Evolutionary conservation across 169 alveolate species (phyloP).

Genomic region (Cryptosporidium sp.): DNA sequence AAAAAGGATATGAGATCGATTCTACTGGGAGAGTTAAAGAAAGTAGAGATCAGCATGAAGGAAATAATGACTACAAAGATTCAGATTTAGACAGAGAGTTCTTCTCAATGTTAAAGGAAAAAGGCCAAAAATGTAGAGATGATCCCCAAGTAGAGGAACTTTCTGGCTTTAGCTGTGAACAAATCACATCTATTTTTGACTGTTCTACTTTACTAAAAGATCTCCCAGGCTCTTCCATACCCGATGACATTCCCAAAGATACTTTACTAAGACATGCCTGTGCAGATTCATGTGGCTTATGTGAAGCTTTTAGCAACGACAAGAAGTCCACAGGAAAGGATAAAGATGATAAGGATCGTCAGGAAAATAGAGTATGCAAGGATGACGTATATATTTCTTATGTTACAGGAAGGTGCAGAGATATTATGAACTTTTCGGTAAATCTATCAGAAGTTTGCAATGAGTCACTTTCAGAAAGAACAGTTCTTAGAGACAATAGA

Average conservation of each 20-base stretch:
- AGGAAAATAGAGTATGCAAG: neutral
- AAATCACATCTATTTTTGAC: constrained; percentile 47
- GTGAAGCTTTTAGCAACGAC: constrained; percentile 2
- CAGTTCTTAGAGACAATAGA: constrained; percentile 1
- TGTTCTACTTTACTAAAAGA: constrained; percentile 31
- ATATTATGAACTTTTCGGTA: constrained; percentile 45
- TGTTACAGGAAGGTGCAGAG: constrained; percentile 38
- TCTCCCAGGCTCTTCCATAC: constrained; percentile 49
- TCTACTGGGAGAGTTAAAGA: neutral
- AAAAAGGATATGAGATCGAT: neutral
- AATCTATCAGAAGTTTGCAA: constrained; percentile 30
- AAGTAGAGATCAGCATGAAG: neutral
- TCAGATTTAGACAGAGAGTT: constrained; percentile 13
- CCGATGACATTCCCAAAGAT: constrained; percentile 38
- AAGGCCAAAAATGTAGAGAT: constrained; percentile 24
- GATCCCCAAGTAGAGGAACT: constrained; percentile 51
- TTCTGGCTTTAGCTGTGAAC: constrained; percentile 56
- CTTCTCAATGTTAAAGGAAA: constrained; percentile 13
- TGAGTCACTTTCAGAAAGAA: constrained; percentile 39
- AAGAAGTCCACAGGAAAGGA: neutral
- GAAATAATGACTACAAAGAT: neutral
- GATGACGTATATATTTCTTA: constrained; percentile 33
- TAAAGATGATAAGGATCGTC: neutral
- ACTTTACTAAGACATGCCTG: constrained; percentile 50
- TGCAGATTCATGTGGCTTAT: constrained; percentile 54